Evolutionary conservation across 352 stramenopile genomes (phyloP).

Genomic region (Pythium sp.): DNA sequence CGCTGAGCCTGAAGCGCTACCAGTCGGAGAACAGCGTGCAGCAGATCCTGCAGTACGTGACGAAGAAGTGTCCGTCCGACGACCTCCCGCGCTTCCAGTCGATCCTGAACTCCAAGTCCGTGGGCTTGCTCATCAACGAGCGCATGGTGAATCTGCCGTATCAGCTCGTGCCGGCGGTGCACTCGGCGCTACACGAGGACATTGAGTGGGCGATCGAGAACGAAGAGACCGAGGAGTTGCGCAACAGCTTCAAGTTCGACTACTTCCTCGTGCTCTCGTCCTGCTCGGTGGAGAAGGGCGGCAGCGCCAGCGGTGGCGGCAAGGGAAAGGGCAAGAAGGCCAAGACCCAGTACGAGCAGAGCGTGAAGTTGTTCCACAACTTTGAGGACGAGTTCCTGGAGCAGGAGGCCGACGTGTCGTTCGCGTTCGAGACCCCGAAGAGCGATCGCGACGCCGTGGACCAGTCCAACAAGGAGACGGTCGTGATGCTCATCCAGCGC

Average conservation of each 20-base stretch:
- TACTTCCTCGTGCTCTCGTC: slow-evolving; percentile 79
- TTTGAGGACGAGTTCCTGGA: slow-evolving; percentile 89
- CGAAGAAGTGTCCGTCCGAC: slow-evolving; percentile 61
- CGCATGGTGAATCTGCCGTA: slow-evolving; percentile 88
- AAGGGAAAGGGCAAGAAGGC: slow-evolving; percentile 63
- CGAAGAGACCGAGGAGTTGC: slow-evolving; percentile 57
- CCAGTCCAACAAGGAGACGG: slow-evolving; percentile 61
- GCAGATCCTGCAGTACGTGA: slow-evolving; percentile 75
- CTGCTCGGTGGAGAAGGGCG: slow-evolving; percentile 56
- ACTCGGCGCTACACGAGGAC: slow-evolving; percentile 80
- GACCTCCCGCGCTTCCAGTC: slow-evolving; percentile 52
- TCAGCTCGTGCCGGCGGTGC: slow-evolving; percentile 75
- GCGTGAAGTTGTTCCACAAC: slow-evolving; percentile 76
- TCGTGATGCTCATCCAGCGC: slow-evolving; percentile 78
- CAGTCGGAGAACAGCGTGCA: slow-evolving; percentile 51
- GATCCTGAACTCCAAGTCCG: slow-evolving; percentile 54
- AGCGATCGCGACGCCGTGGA: slow-evolving; percentile 59
- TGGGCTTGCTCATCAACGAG: slow-evolving; percentile 77
- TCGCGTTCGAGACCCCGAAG: slow-evolving; percentile 69
- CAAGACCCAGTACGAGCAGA: slow-evolving; percentile 69
- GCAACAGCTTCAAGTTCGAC: slow-evolving; percentile 72
- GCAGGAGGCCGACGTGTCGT: slow-evolving; percentile 61
- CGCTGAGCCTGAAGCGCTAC: slow-evolving; percentile 62
- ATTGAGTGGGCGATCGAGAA: slow-evolving; percentile 85
- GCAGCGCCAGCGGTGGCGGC: slow-evolving; percentile 17